A percentile compares a stretch with the other conserved stretches of the same genome.
phyloP scores from a whole-genome alignment of 2,329 filamentous ascomycete species.

The Zymoseptoria brevis region DNA sequence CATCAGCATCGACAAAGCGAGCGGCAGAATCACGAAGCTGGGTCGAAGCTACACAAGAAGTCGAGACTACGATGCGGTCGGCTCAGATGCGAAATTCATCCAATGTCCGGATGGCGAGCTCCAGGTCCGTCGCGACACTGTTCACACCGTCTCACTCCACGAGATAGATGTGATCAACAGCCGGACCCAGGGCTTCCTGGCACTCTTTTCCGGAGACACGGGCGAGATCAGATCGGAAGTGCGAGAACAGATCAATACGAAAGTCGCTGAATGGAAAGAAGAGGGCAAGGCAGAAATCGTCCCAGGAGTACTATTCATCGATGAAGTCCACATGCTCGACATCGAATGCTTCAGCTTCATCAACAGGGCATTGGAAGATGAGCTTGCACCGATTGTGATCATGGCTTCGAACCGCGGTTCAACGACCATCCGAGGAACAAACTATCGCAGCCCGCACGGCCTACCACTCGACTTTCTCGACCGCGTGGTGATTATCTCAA shows the following conservation, averaged over 20 bases:
- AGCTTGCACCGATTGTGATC: constrained; percentile 93
- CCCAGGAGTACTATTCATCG: constrained; percentile 93
- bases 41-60: constrained; percentile 91
- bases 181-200: constrained; percentile 93
- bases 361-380: constrained; percentile 91
- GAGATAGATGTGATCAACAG: constrained; percentile 99
- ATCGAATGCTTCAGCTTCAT: constrained; percentile 99
- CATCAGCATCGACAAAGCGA: constrained; percentile 97
- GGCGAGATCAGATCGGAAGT: constrained; percentile 97
- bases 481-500: constrained; percentile 92
- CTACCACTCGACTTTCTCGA: constrained; percentile 93
- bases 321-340: constrained; percentile 99
- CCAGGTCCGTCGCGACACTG: constrained; percentile 92
- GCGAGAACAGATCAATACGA: constrained; percentile 97
- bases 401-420: constrained; percentile 97
- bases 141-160: constrained; percentile 93
- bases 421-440: constrained; percentile 85
- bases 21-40: constrained; percentile 94
- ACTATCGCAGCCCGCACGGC: constrained; percentile 87
- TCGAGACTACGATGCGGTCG: constrained; percentile 98
- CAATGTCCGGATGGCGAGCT: constrained; percentile 96
- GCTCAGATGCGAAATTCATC: constrained; percentile 94
- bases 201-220: constrained; percentile 94
- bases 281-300: constrained; percentile 98
- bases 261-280: constrained; percentile 98